These are phyloP conservation scores for Penicillium fuscoglaucum DNA, from an alignment of 2,329 filamentous ascomycete species.

Conservation along the genomic window DNA sequence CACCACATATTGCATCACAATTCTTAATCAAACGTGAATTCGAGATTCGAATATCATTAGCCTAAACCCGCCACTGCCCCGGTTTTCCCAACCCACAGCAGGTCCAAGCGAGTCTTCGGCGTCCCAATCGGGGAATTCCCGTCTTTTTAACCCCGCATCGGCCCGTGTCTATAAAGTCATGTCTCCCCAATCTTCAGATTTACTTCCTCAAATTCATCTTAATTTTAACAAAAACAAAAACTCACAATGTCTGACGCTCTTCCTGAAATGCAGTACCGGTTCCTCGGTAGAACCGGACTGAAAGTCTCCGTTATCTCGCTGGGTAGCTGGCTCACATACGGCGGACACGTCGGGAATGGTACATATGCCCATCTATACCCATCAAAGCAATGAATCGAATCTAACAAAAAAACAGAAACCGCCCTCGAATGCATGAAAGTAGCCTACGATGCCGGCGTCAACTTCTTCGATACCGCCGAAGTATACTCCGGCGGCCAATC, in stretches of 20 bases:
- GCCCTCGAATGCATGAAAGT: constrained; percentile 50
- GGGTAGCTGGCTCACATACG: constrained; percentile 65
- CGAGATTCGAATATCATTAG: constrained; percentile 1
- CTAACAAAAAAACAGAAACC: constrained; percentile 22
- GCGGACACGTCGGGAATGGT: constrained; percentile 70
- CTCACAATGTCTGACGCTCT: constrained; percentile 23
- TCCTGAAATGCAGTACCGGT: constrained; percentile 58
- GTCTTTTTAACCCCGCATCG: constrained; percentile 15
- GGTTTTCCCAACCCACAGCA: background rate
- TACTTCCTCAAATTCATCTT: background rate
- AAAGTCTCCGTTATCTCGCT: constrained; percentile 73
- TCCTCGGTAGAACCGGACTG: constrained; percentile 69
- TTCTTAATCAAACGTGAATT: background rate
- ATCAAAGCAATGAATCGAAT: background rate
- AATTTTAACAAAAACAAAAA: too few species aligned
- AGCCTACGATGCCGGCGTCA: constrained; percentile 59
- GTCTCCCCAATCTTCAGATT: too few species aligned
- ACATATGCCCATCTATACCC: constrained; percentile 7
- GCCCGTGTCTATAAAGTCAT: background rate
- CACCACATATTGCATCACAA: background rate
- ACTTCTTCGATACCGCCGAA: constrained; percentile 59
- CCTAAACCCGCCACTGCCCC: background rate
- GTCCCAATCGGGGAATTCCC: constrained; percentile 16
- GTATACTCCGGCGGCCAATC: constrained; percentile 55
- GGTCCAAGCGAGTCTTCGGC: constrained; percentile 4